A percentile compares a stretch with the other conserved stretches of the same genome.
Conservation (phyloP, 2,329 filamentous ascomycete genomes). For the Venturia oleaginea region DNA sequence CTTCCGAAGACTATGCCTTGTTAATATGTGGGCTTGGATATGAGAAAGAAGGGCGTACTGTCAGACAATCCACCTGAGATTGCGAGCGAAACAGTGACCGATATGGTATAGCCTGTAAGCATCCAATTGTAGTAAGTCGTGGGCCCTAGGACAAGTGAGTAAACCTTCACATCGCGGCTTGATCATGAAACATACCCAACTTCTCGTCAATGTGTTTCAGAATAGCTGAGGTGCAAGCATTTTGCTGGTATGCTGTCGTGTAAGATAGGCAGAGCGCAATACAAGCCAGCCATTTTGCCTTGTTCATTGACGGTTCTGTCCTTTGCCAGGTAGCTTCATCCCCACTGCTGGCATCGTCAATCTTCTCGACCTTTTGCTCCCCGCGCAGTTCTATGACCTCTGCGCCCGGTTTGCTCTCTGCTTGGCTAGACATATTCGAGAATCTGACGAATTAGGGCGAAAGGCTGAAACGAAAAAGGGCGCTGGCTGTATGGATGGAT, state of each 20-base stretch:
- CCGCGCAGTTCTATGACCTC: neutral
- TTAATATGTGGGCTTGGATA: neutral
- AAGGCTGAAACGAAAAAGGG: neutral
- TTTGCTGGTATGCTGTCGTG: slow-evolving; percentile 12
- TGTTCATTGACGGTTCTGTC: slow-evolving; percentile 4
- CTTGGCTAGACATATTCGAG: neutral
- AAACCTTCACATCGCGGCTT: neutral
- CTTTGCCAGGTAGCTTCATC: neutral
- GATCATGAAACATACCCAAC: neutral
- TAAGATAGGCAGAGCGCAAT: slow-evolving; percentile 9
- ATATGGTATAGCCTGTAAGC: slow-evolving; percentile 9
- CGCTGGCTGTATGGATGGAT: neutral
- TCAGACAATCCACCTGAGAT: slow-evolving; percentile 13
- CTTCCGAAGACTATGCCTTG: slow-evolving; percentile 11
- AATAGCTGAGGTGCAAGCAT: slow-evolving; percentile 12
- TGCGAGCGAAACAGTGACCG: slow-evolving; percentile 10
- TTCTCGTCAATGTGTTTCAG: slow-evolving; percentile 13
- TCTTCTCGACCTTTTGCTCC: neutral
- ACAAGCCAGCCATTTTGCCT: slow-evolving; percentile 12
- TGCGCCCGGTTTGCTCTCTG: neutral
- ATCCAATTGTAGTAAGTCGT: slow-evolving; percentile 16
- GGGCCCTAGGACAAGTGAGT: slow-evolving; percentile 10
- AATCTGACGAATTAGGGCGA: neutral
- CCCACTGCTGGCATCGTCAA: neutral
- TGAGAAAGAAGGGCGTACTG: neutral